phyloP scores from a whole-genome alignment of 371 early-diverging fungal genomes.

The Sporodiniella umbellata region DNA sequence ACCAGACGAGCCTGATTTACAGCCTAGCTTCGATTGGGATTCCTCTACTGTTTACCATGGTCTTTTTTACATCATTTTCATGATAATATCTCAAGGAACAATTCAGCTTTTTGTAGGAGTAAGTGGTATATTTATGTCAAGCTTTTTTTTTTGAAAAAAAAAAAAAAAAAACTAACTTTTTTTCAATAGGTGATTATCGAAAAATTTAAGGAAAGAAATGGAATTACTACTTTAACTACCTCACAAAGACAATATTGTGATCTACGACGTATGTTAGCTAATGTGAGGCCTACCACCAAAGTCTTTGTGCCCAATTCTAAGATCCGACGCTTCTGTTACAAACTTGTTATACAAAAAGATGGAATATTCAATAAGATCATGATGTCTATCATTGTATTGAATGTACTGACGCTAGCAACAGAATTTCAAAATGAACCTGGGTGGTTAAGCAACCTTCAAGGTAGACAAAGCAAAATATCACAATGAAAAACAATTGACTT shows the following conservation, averaged over 20 bases:
- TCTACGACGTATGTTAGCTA: slow-evolving; percentile 50
- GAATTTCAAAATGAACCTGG: slow-evolving; percentile 44
- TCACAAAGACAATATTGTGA: slow-evolving; percentile 56
- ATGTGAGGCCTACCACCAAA: slow-evolving; percentile 54
- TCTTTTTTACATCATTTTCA: slow-evolving; percentile 53
- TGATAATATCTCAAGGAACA: slow-evolving; percentile 57
- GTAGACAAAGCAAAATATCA: slow-evolving; percentile 10
- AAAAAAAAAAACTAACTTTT: too few species aligned
- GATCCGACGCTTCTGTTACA: slow-evolving; percentile 49
- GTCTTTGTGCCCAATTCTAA: slow-evolving; percentile 38
- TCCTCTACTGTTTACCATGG: slow-evolving; percentile 51
- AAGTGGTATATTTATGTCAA: too few species aligned
- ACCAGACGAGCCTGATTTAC: slow-evolving; percentile 44
- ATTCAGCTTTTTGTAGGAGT: slow-evolving; percentile 62
- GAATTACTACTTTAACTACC: slow-evolving; percentile 53
- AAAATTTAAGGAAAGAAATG: slow-evolving; percentile 58
- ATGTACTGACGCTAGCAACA: slow-evolving; percentile 33
- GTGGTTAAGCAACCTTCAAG: slow-evolving; percentile 39
- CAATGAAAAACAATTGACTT: neutral
- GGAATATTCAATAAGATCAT: slow-evolving; percentile 50
- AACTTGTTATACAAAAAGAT: slow-evolving; percentile 48
- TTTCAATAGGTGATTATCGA: slow-evolving; percentile 51
- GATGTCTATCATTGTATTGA: slow-evolving; percentile 44
- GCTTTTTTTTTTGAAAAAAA: too few species aligned
- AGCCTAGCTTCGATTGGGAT: slow-evolving; percentile 44